Percentiles rank a stretch among this genome's conserved stretches.
Evolutionary conservation across 129 eudicot genomes (phyloP).

Genomic region (Calendula officinalis): DNA sequence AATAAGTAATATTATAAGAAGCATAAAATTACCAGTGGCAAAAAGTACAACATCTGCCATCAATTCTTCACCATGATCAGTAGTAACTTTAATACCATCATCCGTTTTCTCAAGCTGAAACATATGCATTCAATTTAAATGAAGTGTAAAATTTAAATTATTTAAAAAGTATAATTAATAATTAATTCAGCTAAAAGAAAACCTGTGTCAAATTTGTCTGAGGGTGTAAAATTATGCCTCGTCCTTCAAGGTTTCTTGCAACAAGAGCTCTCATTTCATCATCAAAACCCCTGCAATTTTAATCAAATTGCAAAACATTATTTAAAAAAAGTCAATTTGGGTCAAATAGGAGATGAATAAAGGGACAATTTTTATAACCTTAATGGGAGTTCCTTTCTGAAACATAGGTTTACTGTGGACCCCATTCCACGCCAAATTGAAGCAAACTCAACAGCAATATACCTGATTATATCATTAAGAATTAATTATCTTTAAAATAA

Average conservation of each 20-base stretch:
- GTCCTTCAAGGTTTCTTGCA: conserved; percentile 90
- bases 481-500: not conserved
- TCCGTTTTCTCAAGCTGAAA: conserved; percentile 73
- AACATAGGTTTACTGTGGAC: conserved; percentile 61
- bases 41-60: conserved; percentile 89
- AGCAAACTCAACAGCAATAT: conserved; percentile 97
- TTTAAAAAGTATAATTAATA: not conserved
- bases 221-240: conserved; percentile 81
- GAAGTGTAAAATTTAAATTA: not conserved
- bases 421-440: conserved; percentile 99
- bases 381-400: conserved; percentile 86
- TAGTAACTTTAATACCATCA: conserved; percentile 70
- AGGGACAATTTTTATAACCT: conserved; percentile 41
- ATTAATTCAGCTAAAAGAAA: not conserved
- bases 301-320: not conserved
- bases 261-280: conserved; percentile 94
- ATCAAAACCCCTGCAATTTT: conserved; percentile 79
- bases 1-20: not conserved
- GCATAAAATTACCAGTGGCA: conserved; percentile 68
- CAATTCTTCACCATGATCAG: conserved; percentile 89
- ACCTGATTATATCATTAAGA: conserved; percentile 42
- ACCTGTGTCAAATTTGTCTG: conserved; percentile 63
- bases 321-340: not conserved
- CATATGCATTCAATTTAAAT: conserved; percentile 19
- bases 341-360: not conserved